Percentiles rank a stretch among this genome's conserved stretches.
These are phyloP conservation scores for Fusarium sambucinum DNA, from an alignment of 2,329 filamentous ascomycete genomes.

Conservation along the genomic window DNA sequence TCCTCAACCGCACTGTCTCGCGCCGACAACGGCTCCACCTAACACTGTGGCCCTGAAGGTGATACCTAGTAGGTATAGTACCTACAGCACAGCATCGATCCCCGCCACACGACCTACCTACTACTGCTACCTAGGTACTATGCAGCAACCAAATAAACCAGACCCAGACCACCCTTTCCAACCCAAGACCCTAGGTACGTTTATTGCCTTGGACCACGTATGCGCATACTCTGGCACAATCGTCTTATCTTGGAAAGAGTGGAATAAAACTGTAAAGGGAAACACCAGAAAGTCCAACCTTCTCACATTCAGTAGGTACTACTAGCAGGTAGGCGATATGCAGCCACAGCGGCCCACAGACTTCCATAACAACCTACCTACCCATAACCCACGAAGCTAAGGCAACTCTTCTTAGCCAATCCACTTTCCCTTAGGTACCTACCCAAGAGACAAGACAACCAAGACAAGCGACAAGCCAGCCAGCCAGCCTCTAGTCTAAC, in stretches of 20 bases:
- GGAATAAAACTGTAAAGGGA: neutral
- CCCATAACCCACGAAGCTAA: conserved; percentile 12
- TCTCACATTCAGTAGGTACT: neutral
- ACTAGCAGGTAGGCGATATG: neutral
- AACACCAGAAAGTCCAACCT: neutral
- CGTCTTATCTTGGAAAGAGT: conserved; percentile 5
- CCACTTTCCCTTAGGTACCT: conserved; percentile 28
- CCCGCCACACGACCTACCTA: conserved; percentile 24
- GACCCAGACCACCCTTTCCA: neutral
- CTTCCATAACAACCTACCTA: neutral
- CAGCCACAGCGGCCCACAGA: conserved; percentile 5
- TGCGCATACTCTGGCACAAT: neutral
- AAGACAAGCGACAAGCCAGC: neutral
- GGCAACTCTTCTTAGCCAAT: neutral
- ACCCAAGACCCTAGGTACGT: neutral
- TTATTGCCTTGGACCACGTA: neutral
- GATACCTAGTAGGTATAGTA: neutral
- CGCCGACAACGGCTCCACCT: conserved; percentile 34
- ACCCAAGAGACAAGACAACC: conserved; percentile 29
- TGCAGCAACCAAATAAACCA: conserved; percentile 1
- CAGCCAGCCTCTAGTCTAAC: conserved; percentile 22
- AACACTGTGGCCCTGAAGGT: neutral
- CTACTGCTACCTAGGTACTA: no score
- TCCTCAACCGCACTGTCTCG: conserved; percentile 40
- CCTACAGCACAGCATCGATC: conserved; percentile 1